Evolutionary conservation across 257 asterid species (phyloP).

Genomic region (Solanum chaucha): DNA sequence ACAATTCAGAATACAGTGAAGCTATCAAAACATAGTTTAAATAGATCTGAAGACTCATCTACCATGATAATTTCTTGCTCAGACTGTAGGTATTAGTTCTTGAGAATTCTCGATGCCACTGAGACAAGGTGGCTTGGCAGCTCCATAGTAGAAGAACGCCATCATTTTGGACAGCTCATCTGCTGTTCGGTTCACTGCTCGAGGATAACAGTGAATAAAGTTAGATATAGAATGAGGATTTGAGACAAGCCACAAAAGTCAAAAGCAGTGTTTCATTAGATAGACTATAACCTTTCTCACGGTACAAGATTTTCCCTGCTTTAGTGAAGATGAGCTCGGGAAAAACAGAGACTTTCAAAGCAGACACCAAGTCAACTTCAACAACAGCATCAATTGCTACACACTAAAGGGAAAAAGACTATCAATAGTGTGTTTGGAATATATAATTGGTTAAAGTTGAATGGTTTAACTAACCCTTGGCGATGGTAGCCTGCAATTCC

Average conservation of each 20-base stretch:
- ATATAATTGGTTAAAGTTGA: neutral
- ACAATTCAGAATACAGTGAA: neutral
- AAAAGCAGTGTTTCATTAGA: neutral
- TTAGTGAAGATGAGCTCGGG: constrained; percentile 90
- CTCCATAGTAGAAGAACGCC: constrained; percentile 89
- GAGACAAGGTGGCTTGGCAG: constrained; percentile 79
- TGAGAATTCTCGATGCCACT: constrained; percentile 22
- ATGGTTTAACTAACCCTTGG: constrained; percentile 56
- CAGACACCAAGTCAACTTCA: constrained; percentile 65
- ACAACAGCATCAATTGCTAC: constrained; percentile 78
- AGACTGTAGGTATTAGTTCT: constrained; percentile 49
- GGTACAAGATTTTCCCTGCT: constrained; percentile 72
- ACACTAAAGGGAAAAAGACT: constrained; percentile 36
- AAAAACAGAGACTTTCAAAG: constrained; percentile 55
- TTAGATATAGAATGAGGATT: neutral
- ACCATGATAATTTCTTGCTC: neutral
- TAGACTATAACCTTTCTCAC: constrained; percentile 61
- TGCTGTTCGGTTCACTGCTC: constrained; percentile 57
- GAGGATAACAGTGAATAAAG: neutral
- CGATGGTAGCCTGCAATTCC: constrained; percentile 91
- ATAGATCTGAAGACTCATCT: neutral
- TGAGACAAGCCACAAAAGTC: neutral
- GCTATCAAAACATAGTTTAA: neutral
- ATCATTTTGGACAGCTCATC: constrained; percentile 86
- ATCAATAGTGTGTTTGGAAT: constrained; percentile 12